phyloP scores from a whole-genome alignment of 306 rosid species.

The Calophaca sinica region DNA sequence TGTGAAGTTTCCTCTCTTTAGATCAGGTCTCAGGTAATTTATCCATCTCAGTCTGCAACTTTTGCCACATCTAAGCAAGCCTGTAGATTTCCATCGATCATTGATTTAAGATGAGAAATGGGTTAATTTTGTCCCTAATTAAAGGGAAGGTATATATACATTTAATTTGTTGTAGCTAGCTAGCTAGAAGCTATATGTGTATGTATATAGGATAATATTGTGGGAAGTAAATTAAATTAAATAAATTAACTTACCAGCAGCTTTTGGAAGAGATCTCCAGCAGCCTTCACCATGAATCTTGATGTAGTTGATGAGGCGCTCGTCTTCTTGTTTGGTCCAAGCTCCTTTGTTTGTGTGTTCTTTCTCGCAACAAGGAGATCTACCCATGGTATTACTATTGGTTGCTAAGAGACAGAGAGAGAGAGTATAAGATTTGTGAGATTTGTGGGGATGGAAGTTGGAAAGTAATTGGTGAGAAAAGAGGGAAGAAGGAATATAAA shows the following conservation, averaged over 20 bases:
- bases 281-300: slow-evolving; percentile 71
- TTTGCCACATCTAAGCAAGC: slow-evolving; percentile 77
- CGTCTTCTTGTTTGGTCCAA: slow-evolving; percentile 81
- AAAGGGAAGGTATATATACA: not conserved
- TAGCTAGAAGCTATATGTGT: not conserved
- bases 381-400: slow-evolving; percentile 49
- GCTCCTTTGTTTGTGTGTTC: slow-evolving; percentile 82
- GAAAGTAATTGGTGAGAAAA: slow-evolving; percentile 37
- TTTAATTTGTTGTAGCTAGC: not conserved
- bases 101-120: too few species aligned
- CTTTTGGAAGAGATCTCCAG: slow-evolving; percentile 80
- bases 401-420: not conserved
- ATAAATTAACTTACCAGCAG: slow-evolving; percentile 58
- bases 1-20: slow-evolving; percentile 79
- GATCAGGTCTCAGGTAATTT: slow-evolving; percentile 76
- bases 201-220: too few species aligned
- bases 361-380: slow-evolving; percentile 82
- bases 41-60: slow-evolving; percentile 84
- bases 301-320: slow-evolving; percentile 73
- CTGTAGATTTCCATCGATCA: slow-evolving; percentile 37
- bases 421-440: not conserved
- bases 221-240: not conserved
- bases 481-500: slow-evolving; percentile 50
- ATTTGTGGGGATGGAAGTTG: slow-evolving; percentile 19
- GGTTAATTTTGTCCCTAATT: too few species aligned